These are phyloP conservation scores for Lanmaoa rubissima DNA, from an alignment of 768 basidiomycete species.

Conservation along the genomic window DNA sequence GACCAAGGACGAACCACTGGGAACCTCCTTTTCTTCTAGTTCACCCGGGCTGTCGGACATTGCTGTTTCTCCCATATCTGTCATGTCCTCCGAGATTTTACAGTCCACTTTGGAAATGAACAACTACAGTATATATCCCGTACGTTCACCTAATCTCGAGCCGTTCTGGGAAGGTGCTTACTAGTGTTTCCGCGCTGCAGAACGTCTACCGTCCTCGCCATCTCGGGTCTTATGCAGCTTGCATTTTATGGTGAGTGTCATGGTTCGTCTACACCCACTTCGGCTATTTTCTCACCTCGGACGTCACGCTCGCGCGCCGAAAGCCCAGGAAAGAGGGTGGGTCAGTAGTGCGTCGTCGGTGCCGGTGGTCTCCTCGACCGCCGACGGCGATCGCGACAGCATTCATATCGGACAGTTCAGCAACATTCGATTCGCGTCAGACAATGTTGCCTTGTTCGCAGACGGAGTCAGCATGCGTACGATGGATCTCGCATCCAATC, in stretches of 20 bases:
- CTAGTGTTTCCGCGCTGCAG: too few species aligned
- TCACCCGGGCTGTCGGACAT: too few species aligned
- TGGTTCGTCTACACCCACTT: not conserved
- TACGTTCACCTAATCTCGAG: too few species aligned
- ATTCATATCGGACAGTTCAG: conserved; percentile 19
- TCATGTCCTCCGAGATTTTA: too few species aligned
- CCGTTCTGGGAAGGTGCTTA: too few species aligned
- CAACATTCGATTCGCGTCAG: conserved; percentile 25
- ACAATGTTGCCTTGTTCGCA: conserved; percentile 1
- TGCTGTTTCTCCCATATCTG: too few species aligned
- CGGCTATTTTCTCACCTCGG: not conserved
- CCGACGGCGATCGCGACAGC: not conserved
- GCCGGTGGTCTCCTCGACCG: not conserved
- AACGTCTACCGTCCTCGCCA: conserved; percentile 6
- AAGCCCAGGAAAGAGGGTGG: conserved; percentile 39
- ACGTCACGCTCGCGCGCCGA: not conserved
- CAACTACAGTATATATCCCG: too few species aligned
- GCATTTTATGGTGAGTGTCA: conserved; percentile 20
- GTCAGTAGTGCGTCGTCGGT: conserved; percentile 17
- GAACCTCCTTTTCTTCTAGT: too few species aligned
- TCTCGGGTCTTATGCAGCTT: conserved; percentile 22
- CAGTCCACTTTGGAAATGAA: too few species aligned
- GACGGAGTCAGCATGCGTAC: not conserved
- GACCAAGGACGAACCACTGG: too few species aligned
- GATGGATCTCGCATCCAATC: not conserved